Evolutionary conservation across 352 stramenopile genomes (phyloP), one percentile per base, ranked within the genome.

Genomic region (Globisporangium spinosum): DNA sequence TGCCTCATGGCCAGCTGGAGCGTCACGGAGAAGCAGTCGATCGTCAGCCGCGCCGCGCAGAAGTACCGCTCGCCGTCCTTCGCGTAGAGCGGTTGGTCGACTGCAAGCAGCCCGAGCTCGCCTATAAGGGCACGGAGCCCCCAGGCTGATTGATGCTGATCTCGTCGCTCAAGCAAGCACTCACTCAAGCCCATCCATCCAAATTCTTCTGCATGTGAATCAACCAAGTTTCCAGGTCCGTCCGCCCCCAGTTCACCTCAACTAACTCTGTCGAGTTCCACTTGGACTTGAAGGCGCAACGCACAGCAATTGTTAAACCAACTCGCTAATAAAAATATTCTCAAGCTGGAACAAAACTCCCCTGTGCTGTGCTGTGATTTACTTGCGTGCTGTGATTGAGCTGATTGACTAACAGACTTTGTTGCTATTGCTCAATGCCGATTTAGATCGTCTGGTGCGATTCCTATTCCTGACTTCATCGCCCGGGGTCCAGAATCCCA

Each of bases 1-100:
- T 92, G 84, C 68, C 74, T 90, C 62, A 95, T 94, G 85, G 87
- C 83, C 66, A 95, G 90, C 71, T 95, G 80, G 71, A 40, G 75
- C 51, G 74, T 85, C 68, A 76, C 80, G 25, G 71, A 89, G 58
- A 75, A 22, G 15, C 17, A 51, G 43, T 51, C 77, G 61, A 40
- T 67, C 2, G 43, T 84, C 13, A 85, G 77, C 65, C 83, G 81
- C 63, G 74, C 75, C 23, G 79, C 74, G 12, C 71, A 88, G 40
- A 93, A 93, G 75, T 78, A 85, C 61, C 82, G 85, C 75, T 91
- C 83, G 68, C 83, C 85, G 64, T 93, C 85, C 12, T 93, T 93
- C 57, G 85, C 85, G 15, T 93, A 88, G 56, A 12, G 12, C 9
- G 27, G 10, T n/a, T 23, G 27, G 10, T n/a, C 22, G 9, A 2